Evolutionary conservation across 768 basidiomycete genomes (phyloP), one percentile per base, ranked within the genome.

Genomic region (Amanita thiersii): DNA sequence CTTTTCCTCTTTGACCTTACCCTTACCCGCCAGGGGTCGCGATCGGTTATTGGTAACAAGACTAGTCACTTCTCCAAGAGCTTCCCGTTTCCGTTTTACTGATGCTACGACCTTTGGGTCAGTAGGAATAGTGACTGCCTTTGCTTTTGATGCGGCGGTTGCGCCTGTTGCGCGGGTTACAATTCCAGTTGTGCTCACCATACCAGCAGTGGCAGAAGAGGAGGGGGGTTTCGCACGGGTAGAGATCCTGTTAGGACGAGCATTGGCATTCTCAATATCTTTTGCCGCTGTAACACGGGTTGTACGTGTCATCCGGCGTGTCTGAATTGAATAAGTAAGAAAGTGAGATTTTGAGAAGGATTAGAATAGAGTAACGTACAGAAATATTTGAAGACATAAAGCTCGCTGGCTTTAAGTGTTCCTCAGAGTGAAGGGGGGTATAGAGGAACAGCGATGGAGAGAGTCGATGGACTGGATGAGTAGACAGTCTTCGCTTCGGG

Each of bases 1-100:
- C 39, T 69, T 76, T 47, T 71, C 65, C 52, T 73, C 66, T 29
- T 65, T 66, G 47, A 70, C 73, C 63, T 86, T 86, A 39, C 70
- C 73, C 53, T 70, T 70, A 32, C 54, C 50, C 20, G 57, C 58
- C 37, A 53, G 52, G 46, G 65, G 66, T 47, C 69, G 50, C 25
- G 59, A 37, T 29, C 42, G 69, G 51, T 75, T 77, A 52, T 79
- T 77, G 47, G 56, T 63, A 15, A 64, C 54, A 9, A 43, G 34
- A 19, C 60, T 64, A 5, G 77, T 72, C 31, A 87, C 81, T 58
- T 90, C 87, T 23, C 77, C 80, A 19, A 90, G 66, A 0, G 86
- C 86, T 37, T 82, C 81, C 31, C 88, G 81, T 59, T 89, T 89
- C 48, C 87, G 73, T 59, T 88, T 87, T 37, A 73, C 69, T 24